These are phyloP conservation scores for Heteromeles arbutifolia DNA, from an alignment of 306 rosid genomes.

Conservation along the genomic window DNA sequence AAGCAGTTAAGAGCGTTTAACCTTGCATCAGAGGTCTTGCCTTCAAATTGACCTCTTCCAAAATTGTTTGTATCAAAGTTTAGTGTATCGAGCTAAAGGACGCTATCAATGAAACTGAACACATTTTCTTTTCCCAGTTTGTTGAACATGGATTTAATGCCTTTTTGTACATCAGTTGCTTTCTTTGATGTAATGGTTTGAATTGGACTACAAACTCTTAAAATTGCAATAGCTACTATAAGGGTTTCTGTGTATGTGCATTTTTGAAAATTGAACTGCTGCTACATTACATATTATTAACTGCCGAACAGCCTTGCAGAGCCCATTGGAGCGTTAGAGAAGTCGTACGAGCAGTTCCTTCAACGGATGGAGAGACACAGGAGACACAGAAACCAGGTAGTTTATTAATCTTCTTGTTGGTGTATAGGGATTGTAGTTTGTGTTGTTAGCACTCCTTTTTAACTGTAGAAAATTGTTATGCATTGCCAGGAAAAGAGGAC, in stretches of 20 bases:
- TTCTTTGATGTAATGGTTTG: background rate
- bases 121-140: background rate
- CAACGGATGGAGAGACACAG: conserved; percentile 56
- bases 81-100: background rate
- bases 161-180: background rate
- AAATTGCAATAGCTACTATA: background rate
- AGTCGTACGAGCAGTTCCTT: conserved; percentile 81
- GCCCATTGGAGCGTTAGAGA: conserved; percentile 67
- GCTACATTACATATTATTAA: conserved; percentile 7
- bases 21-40: too few relatives aligned
- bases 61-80: background rate
- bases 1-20: too few relatives aligned
- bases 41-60: too few relatives aligned
- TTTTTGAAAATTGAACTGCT: conserved; percentile 8
- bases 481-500: conserved; percentile 44
- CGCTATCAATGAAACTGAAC: background rate
- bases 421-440: background rate
- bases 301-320: conserved; percentile 67
- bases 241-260: background rate
- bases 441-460: background rate
- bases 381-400: conserved; percentile 52
- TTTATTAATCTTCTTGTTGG: background rate
- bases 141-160: background rate
- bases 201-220: background rate
- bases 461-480: background rate